phyloP scores from a whole-genome alignment of 2,329 filamentous ascomycete genomes.

The Rhinocladiella mackenziei region DNA sequence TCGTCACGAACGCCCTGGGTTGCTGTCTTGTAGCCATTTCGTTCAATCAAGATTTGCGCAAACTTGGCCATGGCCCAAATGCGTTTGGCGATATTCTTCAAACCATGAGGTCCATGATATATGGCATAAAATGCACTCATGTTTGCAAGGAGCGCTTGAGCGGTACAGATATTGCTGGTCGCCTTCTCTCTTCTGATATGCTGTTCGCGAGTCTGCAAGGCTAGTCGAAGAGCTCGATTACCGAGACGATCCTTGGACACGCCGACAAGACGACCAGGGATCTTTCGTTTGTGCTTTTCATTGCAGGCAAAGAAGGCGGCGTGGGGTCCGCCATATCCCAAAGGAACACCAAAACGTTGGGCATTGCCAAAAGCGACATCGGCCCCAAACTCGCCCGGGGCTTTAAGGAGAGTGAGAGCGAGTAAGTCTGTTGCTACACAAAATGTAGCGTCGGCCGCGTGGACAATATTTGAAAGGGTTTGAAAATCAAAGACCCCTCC shows the following conservation, averaged over 20 bases:
- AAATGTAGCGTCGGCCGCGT: constrained; percentile 72
- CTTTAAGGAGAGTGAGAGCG: constrained; percentile 79
- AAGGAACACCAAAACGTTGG: constrained; percentile 85
- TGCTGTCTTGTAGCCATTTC: constrained; percentile 61
- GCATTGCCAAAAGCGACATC: constrained; percentile 93
- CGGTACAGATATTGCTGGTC: constrained; percentile 95
- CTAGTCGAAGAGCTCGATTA: constrained; percentile 73
- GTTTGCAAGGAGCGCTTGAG: constrained; percentile 88
- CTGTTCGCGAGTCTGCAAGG: constrained; percentile 89
- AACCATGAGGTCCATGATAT: constrained; percentile 81
- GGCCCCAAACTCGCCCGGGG: constrained; percentile 89
- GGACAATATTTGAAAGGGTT: constrained; percentile 68
- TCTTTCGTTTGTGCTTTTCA: constrained; percentile 90
- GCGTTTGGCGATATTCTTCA: constrained; percentile 78
- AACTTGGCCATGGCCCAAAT: constrained; percentile 68
- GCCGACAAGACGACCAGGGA: constrained; percentile 84
- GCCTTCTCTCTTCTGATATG: constrained; percentile 95
- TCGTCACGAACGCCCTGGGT: constrained; percentile 55
- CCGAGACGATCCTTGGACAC: constrained; percentile 87
- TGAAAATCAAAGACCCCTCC: constrained; percentile 75
- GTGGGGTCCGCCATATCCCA: constrained; percentile 91
- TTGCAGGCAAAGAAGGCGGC: constrained; percentile 92
- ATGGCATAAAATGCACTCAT: constrained; percentile 94
- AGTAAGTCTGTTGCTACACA: constrained; percentile 86
- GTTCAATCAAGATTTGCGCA: constrained; percentile 61